Evolutionary conservation across 2,329 filamentous ascomycete species (phyloP).

Genomic region (Claviceps maximensis): DNA sequence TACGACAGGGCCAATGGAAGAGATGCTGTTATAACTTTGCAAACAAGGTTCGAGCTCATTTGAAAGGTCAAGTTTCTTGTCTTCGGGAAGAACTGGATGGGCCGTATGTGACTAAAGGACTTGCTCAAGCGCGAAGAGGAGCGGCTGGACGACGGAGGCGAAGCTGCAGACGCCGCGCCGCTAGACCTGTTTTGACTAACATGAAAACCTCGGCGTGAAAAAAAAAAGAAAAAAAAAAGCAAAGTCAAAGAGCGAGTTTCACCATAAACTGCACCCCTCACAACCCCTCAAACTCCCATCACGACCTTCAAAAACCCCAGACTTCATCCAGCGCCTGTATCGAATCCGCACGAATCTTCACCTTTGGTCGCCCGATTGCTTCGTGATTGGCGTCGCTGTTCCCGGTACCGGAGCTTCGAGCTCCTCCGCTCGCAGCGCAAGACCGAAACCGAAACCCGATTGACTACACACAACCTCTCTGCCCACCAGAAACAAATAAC

Average conservation of each 20-base stretch:
- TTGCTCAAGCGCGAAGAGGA: not conserved
- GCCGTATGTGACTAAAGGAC: not conserved
- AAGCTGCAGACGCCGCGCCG: not conserved
- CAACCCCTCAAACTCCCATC: not conserved
- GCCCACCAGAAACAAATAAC: not conserved
- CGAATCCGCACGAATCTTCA: not conserved
- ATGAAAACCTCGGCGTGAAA: not conserved
- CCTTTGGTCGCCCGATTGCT: not conserved
- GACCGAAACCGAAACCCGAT: not conserved
- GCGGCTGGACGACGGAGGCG: not conserved
- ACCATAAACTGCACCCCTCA: no score
- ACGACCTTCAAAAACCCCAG: not conserved
- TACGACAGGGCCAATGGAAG: not conserved
- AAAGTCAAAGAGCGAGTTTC: not conserved
- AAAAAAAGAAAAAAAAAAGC: not conserved
- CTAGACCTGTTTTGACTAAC: not conserved
- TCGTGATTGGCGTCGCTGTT: not conserved
- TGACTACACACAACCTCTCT: not conserved
- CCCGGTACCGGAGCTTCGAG: not conserved
- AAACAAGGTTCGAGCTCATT: not conserved
- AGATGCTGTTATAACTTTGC: not conserved
- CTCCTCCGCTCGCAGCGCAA: not conserved
- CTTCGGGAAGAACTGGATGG: not conserved
- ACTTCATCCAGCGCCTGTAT: not conserved
- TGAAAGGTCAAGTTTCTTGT: no score